Evolutionary conservation across 23 red algal genomes (phyloP).

Genomic region (Gracilaria caudata): DNA sequence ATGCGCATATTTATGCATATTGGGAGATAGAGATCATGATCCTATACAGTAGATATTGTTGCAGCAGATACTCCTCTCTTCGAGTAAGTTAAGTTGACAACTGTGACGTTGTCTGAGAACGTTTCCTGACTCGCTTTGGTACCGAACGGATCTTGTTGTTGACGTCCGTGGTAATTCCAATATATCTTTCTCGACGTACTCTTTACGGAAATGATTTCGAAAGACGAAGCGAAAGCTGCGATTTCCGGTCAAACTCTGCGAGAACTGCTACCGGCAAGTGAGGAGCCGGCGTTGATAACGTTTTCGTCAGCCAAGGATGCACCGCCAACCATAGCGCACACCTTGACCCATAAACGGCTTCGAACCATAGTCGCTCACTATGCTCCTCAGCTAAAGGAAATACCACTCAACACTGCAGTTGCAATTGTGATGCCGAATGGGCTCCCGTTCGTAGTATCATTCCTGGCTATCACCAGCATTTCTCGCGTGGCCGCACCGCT

Average conservation of each 20-base stretch:
- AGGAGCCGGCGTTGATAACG: conserved; percentile 29
- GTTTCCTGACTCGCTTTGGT: background rate
- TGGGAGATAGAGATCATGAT: conserved; percentile 20
- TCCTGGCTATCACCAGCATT: conserved; percentile 66
- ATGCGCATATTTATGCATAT: conserved; percentile 16
- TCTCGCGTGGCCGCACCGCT: conserved; percentile 76
- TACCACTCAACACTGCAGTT: conserved; percentile 17
- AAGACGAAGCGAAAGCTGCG: conserved; percentile 1
- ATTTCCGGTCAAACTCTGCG: conserved; percentile 38
- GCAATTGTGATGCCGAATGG: conserved; percentile 75
- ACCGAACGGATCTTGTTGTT: background rate
- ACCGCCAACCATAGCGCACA: conserved; percentile 11
- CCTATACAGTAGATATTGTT: background rate
- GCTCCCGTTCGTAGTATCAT: conserved; percentile 72
- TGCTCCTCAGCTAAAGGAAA: conserved; percentile 10
- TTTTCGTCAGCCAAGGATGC: conserved; percentile 21
- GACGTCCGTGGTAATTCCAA: background rate
- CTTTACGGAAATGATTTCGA: background rate
- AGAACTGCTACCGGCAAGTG: conserved; percentile 12
- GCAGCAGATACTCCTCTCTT: background rate
- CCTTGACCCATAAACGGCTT: conserved; percentile 33
- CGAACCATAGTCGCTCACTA: conserved; percentile 29
- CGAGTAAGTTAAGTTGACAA: background rate
- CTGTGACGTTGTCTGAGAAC: background rate
- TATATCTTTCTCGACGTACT: background rate